Conservation (phyloP, 2,329 filamentous ascomycete species). For the Pestalotiopsis sp. region DNA sequence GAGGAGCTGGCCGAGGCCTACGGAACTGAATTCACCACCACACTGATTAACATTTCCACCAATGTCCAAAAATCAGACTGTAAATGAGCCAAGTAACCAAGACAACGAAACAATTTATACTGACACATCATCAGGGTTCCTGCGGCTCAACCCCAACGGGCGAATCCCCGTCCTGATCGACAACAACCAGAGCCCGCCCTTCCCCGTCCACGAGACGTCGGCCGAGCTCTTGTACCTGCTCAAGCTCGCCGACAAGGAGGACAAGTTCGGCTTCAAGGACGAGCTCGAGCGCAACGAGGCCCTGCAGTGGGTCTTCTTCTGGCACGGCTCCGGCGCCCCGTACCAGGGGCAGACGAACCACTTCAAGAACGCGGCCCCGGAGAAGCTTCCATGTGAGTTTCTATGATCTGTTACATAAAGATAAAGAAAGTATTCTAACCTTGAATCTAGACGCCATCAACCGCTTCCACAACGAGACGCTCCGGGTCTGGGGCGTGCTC, state of each 20-base stretch:
- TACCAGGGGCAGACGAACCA: constrained; percentile 44
- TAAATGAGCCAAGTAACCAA: too few relatives aligned
- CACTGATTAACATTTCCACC: constrained; percentile 50
- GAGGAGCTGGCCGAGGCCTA: constrained; percentile 55
- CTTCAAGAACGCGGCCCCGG: constrained; percentile 43
- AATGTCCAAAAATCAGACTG: constrained; percentile 60
- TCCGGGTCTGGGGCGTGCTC: constrained; percentile 53
- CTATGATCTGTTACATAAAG: not conserved
- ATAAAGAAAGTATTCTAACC: not conserved
- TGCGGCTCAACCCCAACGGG: constrained; percentile 48
- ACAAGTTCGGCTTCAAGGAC: constrained; percentile 54
- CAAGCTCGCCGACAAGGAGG: constrained; percentile 48
- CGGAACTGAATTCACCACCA: constrained; percentile 49
- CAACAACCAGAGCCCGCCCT: constrained; percentile 49
- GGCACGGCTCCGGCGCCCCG: constrained; percentile 47
- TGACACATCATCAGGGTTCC: constrained; percentile 34
- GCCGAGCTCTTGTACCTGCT: constrained; percentile 56
- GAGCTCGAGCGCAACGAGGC: constrained; percentile 49
- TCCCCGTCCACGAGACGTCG: constrained; percentile 54
- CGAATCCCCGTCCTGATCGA: constrained; percentile 54
- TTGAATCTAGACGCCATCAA: constrained; percentile 43
- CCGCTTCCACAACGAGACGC: constrained; percentile 53
- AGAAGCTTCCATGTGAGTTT: constrained; percentile 43
- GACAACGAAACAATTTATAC: too few relatives aligned
- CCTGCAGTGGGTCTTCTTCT: constrained; percentile 59